Conservation (phyloP, 2,329 filamentous ascomycete genomes). For the Sclerotinia sclerotiorum region DNA sequence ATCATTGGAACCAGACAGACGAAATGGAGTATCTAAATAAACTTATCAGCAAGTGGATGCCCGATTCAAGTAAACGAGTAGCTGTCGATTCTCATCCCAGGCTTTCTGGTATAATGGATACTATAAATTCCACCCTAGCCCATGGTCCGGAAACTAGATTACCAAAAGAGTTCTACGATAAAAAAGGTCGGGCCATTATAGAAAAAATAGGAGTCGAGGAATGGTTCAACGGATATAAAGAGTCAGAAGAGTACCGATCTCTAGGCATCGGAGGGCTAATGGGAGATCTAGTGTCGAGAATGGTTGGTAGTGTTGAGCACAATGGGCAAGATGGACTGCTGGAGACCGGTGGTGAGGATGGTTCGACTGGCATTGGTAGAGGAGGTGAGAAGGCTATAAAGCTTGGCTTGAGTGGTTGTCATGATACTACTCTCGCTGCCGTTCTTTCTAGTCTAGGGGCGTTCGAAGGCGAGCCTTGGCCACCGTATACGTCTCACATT, state of each 20-base stretch:
- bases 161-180: slow-evolving; percentile 84
- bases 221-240: slow-evolving; percentile 86
- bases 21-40: slow-evolving; percentile 84
- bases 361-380: slow-evolving; percentile 44
- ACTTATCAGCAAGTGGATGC: slow-evolving; percentile 83
- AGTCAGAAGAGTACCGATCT: slow-evolving; percentile 82
- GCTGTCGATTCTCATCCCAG: slow-evolving; percentile 83
- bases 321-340: slow-evolving; percentile 53
- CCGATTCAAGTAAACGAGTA: slow-evolving; percentile 62
- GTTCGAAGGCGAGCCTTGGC: slow-evolving; percentile 74
- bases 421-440: slow-evolving; percentile 88
- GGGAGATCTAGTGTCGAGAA: slow-evolving; percentile 77
- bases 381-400: slow-evolving; percentile 58
- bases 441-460: slow-evolving; percentile 76
- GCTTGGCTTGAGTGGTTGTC: slow-evolving; percentile 80
- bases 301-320: slow-evolving; percentile 66
- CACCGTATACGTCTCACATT: slow-evolving; percentile 88
- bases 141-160: slow-evolving; percentile 78
- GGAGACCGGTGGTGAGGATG: slow-evolving; percentile 46
- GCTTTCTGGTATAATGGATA: slow-evolving; percentile 90
- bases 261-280: slow-evolving; percentile 83
- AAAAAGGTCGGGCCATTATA: slow-evolving; percentile 66
- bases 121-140: slow-evolving; percentile 82
- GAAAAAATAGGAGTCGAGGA: slow-evolving; percentile 79
- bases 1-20: slow-evolving; percentile 70